Base-by-base conservation (phyloP, 208 protist genomes). In the Porcisia deanei region DNA sequence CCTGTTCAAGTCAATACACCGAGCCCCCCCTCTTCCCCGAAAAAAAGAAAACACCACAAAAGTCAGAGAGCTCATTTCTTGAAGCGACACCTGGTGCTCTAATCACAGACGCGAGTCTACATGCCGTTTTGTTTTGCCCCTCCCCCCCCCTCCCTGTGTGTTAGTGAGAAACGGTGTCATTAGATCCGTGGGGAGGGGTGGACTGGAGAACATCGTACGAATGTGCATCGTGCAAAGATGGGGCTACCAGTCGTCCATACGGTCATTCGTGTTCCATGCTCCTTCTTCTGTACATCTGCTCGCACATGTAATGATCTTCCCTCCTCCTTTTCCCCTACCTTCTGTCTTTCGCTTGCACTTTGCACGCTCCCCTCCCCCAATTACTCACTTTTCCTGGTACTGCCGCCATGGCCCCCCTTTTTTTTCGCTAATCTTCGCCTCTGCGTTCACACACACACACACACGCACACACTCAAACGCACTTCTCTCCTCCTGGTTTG, bases 391-490 rank as follows among this genome's bases (percentile, higher is more conserved):
- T 12, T 20, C 60, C 16, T 3, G 58, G 58, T 12, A 20, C 18
- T 16, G 58, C 58, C 58, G 34, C 58, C 14, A 20, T 16, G 25
- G 37, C 25, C 7, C 18, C 63, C 25, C 20, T 41, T 30, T 30
- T 20, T n/a, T 41, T 22, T 30, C n/a, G 22, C 64, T 20, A 4
- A 9, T 49, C 57, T 60, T 60, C 10, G 20, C 57, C 16, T 12
- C 7, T 60, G 16, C 14, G 20, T 12, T 20, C 22, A 60, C 22
- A 60, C 57, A 60, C 57, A 30, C 16, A 65, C 60, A 65, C 60
- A 53, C 60, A 65, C 60, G 37, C 60, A 65, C 60, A 65, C 60
- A 65, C 25, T 25, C 66, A 57, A 41, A 59, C 49, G 3, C 49
- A 22, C 65, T 22, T n/a, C 16, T 45, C 3, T 25, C 1, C 39